Evolutionary conservation across 352 stramenopile genomes (phyloP), one percentile per base, ranked within the genome.

Genomic region (Pythium dissimile): DNA sequence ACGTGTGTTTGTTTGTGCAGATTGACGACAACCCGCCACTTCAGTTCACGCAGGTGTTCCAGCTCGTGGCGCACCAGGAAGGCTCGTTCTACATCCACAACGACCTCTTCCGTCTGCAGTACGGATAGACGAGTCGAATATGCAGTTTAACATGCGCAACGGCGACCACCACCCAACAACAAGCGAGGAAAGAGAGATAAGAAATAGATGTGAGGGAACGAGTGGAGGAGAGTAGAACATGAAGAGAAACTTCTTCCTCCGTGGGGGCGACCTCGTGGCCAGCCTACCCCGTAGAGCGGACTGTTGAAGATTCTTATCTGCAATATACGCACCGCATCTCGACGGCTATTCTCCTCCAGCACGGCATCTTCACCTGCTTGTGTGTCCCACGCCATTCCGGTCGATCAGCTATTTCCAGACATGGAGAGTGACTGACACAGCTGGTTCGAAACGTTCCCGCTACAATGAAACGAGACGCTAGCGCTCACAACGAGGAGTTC

Each of bases 1-100:
- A 27, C 8, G 9, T n/a, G 20, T 45, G 31, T 34, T n/a, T 44
- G 26, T 9, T 59, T 23, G 48, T 41, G 10, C 52, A 94, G 75
- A 98, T 99, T 73, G 94, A 96, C 30, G 88, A 88, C 34, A 94
- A 91, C 66, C 96, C 94, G 65, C 91, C 92, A 26, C 83, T 99
- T 47, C 93, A 98, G 64, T 99, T 98, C 80, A 97, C 92, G 67
- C 92, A 99, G 67, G 89, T 98, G 21, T 98, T 99, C 72, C 94
- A 99, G 73, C 80, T 98, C 41, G 92, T 99, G 35, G 82, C 86
- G 21, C 92, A 95, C 49, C 86, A 83, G 47, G 91, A 88, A 8
- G 92, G 89, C 46, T 75, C 94, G 67, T 99, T 98, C 77, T 99
- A 98, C 80, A 96, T 99, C 47, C 92, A 98, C 71, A 99, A 99